Evolutionary conservation across 345 rosid species (phyloP).

Genomic region (Laguncularia racemosa): DNA sequence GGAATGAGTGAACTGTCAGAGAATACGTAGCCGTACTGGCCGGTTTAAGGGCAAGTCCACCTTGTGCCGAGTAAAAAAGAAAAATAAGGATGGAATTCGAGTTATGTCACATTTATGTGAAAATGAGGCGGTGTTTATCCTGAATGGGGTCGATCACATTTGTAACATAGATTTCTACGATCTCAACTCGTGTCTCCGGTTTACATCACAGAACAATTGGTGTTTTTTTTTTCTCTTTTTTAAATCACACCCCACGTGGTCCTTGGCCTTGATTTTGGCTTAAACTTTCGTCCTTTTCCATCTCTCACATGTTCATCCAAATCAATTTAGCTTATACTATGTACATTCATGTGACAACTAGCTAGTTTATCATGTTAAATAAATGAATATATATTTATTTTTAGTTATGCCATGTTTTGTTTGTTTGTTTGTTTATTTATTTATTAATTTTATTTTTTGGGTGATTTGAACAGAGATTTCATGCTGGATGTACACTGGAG

Average conservation of each 20-base stretch:
- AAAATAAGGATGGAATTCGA: too few relatives aligned
- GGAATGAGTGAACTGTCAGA: too few relatives aligned
- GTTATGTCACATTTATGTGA: too few relatives aligned
- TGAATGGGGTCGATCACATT: too few relatives aligned
- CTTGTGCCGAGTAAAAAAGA: too few relatives aligned
- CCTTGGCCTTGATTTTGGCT: slow-evolving; percentile 32
- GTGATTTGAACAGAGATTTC: slow-evolving; percentile 56
- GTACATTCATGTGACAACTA: neutral
- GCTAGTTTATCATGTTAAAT: neutral
- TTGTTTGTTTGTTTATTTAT: neutral
- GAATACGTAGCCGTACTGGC: too few relatives aligned
- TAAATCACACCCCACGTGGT: slow-evolving; percentile 44
- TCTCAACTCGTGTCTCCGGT: too few relatives aligned
- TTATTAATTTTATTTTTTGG: slow-evolving; percentile 4
- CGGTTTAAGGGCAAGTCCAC: too few relatives aligned
- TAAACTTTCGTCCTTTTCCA: slow-evolving; percentile 8
- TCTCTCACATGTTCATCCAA: slow-evolving; percentile 21
- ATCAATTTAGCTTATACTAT: neutral
- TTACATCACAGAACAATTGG: too few relatives aligned
- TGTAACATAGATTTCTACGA: too few relatives aligned
- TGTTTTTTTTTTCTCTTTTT: neutral
- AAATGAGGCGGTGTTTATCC: too few relatives aligned
- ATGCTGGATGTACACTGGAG: slow-evolving; percentile 99
- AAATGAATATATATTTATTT: neutral
- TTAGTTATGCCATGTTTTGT: neutral